Evolutionary conservation across 2,329 filamentous ascomycete genomes (phyloP).

Genomic region (Pyrenophora teres): DNA sequence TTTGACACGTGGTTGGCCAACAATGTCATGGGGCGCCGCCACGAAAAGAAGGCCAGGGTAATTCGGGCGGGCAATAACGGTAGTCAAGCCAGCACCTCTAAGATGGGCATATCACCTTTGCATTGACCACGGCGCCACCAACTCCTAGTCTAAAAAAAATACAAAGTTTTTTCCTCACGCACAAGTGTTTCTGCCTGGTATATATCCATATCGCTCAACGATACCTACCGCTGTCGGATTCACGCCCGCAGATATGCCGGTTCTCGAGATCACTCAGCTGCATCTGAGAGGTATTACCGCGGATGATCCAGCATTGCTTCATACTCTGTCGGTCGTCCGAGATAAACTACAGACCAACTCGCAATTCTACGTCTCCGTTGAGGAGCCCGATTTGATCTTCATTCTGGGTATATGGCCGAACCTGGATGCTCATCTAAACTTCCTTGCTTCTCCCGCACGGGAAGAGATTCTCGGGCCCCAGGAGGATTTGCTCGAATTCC

Average conservation of each 20-base stretch:
- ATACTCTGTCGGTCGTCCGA: slow-evolving; percentile 37
- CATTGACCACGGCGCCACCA: too few relatives aligned
- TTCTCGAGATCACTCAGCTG: slow-evolving; percentile 38
- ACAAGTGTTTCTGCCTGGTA: slow-evolving; percentile 10
- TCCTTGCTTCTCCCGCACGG: slow-evolving; percentile 34
- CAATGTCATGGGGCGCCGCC: too few relatives aligned
- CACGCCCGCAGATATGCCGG: slow-evolving; percentile 28
- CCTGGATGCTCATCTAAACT: slow-evolving; percentile 34
- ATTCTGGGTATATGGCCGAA: slow-evolving; percentile 41
- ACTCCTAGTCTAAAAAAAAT: too few relatives aligned
- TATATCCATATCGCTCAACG: slow-evolving; percentile 32
- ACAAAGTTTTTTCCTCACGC: too few relatives aligned
- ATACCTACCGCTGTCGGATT: slow-evolving; percentile 27
- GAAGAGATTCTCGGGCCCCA: slow-evolving; percentile 36
- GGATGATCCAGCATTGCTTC: slow-evolving; percentile 27
- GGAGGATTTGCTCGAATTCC: slow-evolving; percentile 36
- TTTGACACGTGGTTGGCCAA: too few relatives aligned
- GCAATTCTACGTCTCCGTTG: slow-evolving; percentile 36
- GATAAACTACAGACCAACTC: slow-evolving; percentile 33
- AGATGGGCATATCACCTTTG: too few relatives aligned
- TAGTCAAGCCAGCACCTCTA: too few relatives aligned
- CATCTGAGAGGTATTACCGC: slow-evolving; percentile 28
- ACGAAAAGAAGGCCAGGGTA: too few relatives aligned
- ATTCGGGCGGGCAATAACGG: too few relatives aligned
- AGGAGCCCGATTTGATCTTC: slow-evolving; percentile 35